These are phyloP conservation scores for Wickerhamiella lipophila DNA, from an alignment of 805 yeast genomes.

Conservation along the genomic window DNA sequence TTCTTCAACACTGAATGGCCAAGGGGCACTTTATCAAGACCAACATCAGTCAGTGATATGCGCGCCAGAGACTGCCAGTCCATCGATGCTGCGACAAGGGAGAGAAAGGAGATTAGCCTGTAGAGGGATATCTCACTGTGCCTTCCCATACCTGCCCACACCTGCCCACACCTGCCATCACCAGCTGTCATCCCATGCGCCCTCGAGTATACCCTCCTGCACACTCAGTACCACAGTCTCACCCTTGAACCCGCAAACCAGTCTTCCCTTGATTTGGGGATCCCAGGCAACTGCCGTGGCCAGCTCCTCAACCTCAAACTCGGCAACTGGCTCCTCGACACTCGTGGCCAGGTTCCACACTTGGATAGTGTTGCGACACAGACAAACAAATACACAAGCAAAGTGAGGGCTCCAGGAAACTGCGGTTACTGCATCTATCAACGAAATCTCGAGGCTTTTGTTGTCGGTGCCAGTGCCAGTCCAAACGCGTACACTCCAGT, in stretches of 20 bases:
- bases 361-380: slow-evolving; percentile 28
- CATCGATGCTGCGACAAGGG: slow-evolving; percentile 84
- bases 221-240: not conserved
- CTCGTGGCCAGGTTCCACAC: slow-evolving; percentile 31
- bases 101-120: too few relatives aligned
- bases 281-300: slow-evolving; percentile 26
- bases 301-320: slow-evolving; percentile 21
- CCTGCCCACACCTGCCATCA: too few relatives aligned
- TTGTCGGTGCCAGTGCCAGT: slow-evolving; percentile 21
- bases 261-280: not conserved
- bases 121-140: too few relatives aligned
- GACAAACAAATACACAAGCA: slow-evolving; percentile 28
- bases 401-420: slow-evolving; percentile 30
- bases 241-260: not conserved
- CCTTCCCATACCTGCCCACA: too few relatives aligned
- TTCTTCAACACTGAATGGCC: slow-evolving; percentile 13
- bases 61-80: slow-evolving; percentile 75
- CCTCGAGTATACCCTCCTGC: not conserved
- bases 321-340: slow-evolving; percentile 23
- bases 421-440: slow-evolving; percentile 28
- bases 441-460: slow-evolving; percentile 17
- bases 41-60: slow-evolving; percentile 38
- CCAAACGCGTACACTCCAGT: slow-evolving; percentile 32
- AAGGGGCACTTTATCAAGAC: slow-evolving; percentile 32
- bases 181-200: not conserved